Percentiles rank a stretch among this genome's conserved stretches.
These are phyloP conservation scores for Lachancea fermentati DNA, from an alignment of 805 yeast genomes.

Conservation along the genomic window DNA sequence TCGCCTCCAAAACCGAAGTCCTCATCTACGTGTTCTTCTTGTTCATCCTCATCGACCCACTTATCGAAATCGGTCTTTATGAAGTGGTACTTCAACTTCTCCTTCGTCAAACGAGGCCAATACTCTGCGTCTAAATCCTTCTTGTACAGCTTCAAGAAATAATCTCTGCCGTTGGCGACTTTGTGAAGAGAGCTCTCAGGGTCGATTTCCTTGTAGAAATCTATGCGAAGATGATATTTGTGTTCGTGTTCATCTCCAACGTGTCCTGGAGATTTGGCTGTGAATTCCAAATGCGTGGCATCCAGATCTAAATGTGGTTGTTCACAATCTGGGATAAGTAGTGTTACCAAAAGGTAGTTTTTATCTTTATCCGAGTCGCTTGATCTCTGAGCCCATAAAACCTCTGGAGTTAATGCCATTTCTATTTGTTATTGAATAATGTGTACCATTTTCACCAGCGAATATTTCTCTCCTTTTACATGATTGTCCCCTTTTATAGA, in stretches of 20 bases:
- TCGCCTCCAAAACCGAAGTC: constrained; percentile 35
- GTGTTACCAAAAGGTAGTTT: constrained; percentile 70
- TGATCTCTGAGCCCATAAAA: constrained; percentile 96
- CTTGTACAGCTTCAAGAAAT: constrained; percentile 59
- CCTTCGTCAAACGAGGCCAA: constrained; percentile 95
- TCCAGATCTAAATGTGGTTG: constrained; percentile 59
- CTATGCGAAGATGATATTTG: constrained; percentile 59
- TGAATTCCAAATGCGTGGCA: constrained; percentile 45
- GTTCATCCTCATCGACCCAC: constrained; percentile 99
- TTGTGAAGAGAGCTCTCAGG: constrained; percentile 53
- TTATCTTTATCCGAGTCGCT: constrained; percentile 63
- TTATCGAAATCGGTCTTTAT: constrained; percentile 93
- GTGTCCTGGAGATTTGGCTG: constrained; percentile 37
- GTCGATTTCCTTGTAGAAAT: constrained; percentile 72
- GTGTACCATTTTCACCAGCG: no score
- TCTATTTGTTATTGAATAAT: not conserved
- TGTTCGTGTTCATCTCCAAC: constrained; percentile 39
- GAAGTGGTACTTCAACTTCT: constrained; percentile 70
- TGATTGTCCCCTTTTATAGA: not conserved
- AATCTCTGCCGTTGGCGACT: constrained; percentile 47
- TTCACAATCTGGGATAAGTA: constrained; percentile 65
- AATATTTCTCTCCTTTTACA: no score
- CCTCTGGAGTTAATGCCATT: constrained; percentile 40
- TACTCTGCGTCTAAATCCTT: constrained; percentile 66
- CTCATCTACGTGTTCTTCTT: constrained; percentile 53